Conservation (phyloP, 2,329 filamentous ascomycete genomes). For the Apiospora saccharicola region DNA sequence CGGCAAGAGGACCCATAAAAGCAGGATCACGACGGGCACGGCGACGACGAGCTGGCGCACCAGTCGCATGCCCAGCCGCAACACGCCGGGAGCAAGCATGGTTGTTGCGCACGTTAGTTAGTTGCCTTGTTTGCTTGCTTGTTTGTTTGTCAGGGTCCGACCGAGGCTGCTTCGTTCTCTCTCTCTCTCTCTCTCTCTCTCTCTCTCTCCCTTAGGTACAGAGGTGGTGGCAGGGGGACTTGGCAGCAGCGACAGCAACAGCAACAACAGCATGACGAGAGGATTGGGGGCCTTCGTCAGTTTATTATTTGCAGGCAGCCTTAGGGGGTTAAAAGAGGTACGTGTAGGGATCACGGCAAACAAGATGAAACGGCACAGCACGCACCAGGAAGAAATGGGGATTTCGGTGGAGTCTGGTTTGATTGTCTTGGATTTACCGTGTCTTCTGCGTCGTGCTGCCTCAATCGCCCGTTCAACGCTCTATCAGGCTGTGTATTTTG, state of each 20-base stretch:
- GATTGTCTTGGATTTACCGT: constrained; percentile 4
- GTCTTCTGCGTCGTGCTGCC: background rate
- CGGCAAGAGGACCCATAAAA: constrained; percentile 18
- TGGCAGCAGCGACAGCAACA: background rate
- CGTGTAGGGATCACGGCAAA: background rate
- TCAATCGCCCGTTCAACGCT: background rate
- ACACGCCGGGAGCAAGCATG: background rate
- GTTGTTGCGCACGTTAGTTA: background rate
- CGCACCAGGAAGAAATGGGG: constrained; percentile 10
- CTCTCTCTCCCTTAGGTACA: background rate
- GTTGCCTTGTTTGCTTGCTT: background rate
- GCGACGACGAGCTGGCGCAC: background rate
- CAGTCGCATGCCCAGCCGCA: constrained; percentile 4
- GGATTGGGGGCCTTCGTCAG: background rate
- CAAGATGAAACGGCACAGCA: constrained; percentile 17
- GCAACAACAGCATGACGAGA: background rate
- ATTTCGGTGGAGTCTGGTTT: constrained; percentile 14
- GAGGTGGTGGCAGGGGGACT: background rate
- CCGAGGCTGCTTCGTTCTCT: background rate
- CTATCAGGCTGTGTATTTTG: background rate
- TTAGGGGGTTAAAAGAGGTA: background rate
- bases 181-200: background rate
- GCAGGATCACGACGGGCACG: background rate
- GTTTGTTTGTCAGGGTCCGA: background rate
- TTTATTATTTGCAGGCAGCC: background rate